A percentile compares a stretch with the other conserved stretches of the same genome.
Evolutionary conservation across 2,329 filamentous ascomycete species (phyloP).

Genomic region (Ceratocystis cacaofunesta): DNA sequence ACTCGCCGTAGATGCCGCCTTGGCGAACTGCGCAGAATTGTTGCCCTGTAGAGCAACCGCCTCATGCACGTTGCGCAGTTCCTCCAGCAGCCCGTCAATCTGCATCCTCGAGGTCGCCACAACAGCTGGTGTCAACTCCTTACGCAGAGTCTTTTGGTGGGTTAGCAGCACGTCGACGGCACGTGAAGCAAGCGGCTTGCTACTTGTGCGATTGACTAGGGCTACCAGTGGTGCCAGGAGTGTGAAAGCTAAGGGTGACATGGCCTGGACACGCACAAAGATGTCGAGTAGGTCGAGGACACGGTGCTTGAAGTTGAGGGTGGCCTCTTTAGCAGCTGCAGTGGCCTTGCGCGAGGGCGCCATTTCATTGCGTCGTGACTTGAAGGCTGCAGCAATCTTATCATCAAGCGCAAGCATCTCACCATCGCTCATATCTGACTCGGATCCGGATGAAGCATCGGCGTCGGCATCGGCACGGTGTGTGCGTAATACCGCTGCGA

Average conservation of each 20-base stretch:
- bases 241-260: constrained; percentile 50
- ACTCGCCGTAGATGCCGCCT: constrained; percentile 59
- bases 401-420: constrained; percentile 85
- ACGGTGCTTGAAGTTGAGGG: constrained; percentile 89
- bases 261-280: constrained; percentile 66
- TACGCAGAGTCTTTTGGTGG: constrained; percentile 54
- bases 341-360: constrained; percentile 66
- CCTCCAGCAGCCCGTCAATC: constrained; percentile 21
- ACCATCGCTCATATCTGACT: constrained; percentile 83
- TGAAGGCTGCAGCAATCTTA: constrained; percentile 73
- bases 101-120: constrained; percentile 5
- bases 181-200: constrained; percentile 60
- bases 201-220: constrained; percentile 60
- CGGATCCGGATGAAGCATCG: constrained; percentile 42
- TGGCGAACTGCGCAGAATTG: constrained; percentile 55
- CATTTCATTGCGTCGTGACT: constrained; percentile 49
- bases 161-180: constrained; percentile 56
- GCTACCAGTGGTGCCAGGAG: constrained; percentile 63
- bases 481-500: constrained; percentile 64
- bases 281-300: constrained; percentile 77
- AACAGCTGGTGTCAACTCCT: constrained; percentile 30
- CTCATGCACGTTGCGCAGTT: constrained; percentile 50
- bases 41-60: constrained; percentile 47
- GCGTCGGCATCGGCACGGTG: constrained; percentile 46
- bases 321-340: constrained; percentile 73